Evolutionary conservation across 805 yeast genomes (phyloP), one percentile per base, ranked within the genome.

Genomic region (Cyberlindnera suaveolens): DNA sequence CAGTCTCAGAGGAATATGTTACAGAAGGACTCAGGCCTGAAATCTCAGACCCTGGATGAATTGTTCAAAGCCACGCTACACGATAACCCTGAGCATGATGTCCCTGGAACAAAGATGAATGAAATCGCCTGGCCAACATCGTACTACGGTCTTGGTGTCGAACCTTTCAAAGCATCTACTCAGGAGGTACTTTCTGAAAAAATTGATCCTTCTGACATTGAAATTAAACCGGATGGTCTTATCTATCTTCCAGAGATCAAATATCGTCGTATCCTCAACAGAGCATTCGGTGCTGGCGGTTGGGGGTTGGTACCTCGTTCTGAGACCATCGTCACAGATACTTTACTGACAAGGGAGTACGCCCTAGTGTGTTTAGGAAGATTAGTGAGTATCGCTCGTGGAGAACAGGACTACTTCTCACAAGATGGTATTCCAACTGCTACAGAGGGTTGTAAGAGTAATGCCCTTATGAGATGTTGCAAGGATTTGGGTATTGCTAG

Each of bases 221-320:
- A 93, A 61, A 84, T 93, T 51, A 93, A 91, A 47, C 98, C 98
- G 1, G 99, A 93, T 62, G 98, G 98, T 14, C 68, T 93, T 40
- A 63, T 93, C 7, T 93, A 87, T 56, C 68, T 93, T 37, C 99
- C 99, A 0, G 99, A 93, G 62, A 93, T 93, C 65, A 91, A 91
- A 61, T 93, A 93, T 61, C 77, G 99, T 51, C 75, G 99, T 36
- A 82, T 90, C 18, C 65, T 93, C 51, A 91, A 91, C 64, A 72
- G 73, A 32, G 95, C 98, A 0, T 91, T 93, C 69, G 99, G 99
- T 4, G 96, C 99, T 6, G 99, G 99, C 23, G 97, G 95, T 2
- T 93, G 99, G 99, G 98, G 98, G 1, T 69, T 93, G 43, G 96
- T 95, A 1, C 98, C 99, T 10, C 70, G 99, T 43, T 80, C 95